Conservation (phyloP, 192 early-diverging fungal species). For the Neocallimastix lanati region DNA sequence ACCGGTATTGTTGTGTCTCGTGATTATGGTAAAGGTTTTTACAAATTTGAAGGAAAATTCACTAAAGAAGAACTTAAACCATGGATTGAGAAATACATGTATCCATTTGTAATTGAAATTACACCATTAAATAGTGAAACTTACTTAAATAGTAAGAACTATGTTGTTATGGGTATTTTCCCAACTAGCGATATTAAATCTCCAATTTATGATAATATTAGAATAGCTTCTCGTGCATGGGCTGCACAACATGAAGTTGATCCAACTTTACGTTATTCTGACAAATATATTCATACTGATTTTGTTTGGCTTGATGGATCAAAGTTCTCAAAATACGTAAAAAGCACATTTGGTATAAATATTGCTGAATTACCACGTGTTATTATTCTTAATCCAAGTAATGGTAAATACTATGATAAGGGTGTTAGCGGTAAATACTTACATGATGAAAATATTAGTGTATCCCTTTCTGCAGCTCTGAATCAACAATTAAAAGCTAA, state of each 20-base stretch:
- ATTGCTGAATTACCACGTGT: background rate
- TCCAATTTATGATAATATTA: background rate
- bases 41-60: background rate
- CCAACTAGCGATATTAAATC: background rate
- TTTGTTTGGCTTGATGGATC: background rate
- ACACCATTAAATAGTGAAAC: background rate
- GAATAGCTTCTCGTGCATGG: background rate
- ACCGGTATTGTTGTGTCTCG: background rate
- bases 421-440: background rate
- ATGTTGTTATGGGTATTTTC: background rate
- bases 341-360: background rate
- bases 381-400: background rate
- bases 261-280: background rate
- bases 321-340: background rate
- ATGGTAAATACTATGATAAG: background rate
- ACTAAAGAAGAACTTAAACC: background rate
- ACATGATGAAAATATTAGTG: background rate
- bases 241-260: background rate
- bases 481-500: background rate
- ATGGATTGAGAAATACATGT: background rate
- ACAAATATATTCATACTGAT: background rate
- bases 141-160: background rate
- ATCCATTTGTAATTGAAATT: background rate
- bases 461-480: background rate
- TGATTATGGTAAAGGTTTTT: background rate